Percentiles rank a stretch among this genome's conserved stretches.
Conservation (phyloP, 106 monocot genomes). For the Allium fistulosum region DNA sequence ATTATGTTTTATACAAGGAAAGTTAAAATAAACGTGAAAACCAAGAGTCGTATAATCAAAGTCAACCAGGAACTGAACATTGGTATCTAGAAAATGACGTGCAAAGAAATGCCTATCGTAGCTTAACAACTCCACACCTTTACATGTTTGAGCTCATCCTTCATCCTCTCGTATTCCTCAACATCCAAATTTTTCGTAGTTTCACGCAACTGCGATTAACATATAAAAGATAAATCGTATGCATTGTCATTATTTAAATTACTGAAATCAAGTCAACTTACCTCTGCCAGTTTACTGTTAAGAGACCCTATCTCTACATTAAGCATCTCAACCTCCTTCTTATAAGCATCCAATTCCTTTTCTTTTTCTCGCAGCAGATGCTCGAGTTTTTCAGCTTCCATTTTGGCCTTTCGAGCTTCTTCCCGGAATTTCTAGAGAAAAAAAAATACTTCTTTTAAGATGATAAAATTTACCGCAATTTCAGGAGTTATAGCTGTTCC, state of each 20-base stretch:
- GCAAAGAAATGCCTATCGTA: too few species aligned
- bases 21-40: background rate
- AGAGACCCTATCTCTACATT: slow-evolving; percentile 46
- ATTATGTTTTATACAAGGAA: background rate
- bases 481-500: too few species aligned
- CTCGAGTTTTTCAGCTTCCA: slow-evolving; percentile 48
- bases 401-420: slow-evolving; percentile 51
- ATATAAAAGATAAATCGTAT: background rate
- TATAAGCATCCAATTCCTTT: slow-evolving; percentile 34
- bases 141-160: slow-evolving; percentile 49
- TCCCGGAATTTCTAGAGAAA: slow-evolving; percentile 63
- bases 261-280: slow-evolving; percentile 9
- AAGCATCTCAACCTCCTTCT: slow-evolving; percentile 40
- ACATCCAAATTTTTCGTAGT: slow-evolving; percentile 40
- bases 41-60: background rate
- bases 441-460: background rate
- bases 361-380: slow-evolving; percentile 43
- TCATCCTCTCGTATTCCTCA: slow-evolving; percentile 48
- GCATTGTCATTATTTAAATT: background rate
- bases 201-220: slow-evolving; percentile 60
- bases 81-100: too few species aligned
- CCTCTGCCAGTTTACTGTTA: slow-evolving; percentile 60
- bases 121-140: slow-evolving; percentile 26
- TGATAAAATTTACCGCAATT: background rate
- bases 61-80: background rate